Conservation (phyloP, 2,329 filamentous ascomycete species). For the Aschersonia sp. region DNA sequence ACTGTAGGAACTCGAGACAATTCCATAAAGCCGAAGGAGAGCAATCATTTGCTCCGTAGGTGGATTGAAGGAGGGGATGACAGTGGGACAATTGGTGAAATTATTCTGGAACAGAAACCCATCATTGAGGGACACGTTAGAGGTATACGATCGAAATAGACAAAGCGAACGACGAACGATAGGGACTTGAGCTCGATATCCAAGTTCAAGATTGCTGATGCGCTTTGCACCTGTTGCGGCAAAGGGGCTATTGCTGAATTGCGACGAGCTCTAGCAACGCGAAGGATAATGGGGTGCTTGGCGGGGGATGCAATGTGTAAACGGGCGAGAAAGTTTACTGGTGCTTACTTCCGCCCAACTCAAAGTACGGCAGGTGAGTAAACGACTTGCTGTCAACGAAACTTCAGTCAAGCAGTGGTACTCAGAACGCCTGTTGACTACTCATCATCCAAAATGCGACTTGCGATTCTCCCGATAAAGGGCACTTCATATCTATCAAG, state of each 20-base stretch:
- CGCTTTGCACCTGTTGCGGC: too few relatives aligned
- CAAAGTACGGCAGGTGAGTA: neutral
- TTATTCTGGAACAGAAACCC: conserved; percentile 34
- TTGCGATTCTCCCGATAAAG: conserved; percentile 72
- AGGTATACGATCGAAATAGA: conserved; percentile 33
- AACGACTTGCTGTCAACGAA: neutral
- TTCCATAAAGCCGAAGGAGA: conserved; percentile 80
- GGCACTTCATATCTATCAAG: conserved; percentile 62
- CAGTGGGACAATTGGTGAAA: conserved; percentile 27
- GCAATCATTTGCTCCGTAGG: conserved; percentile 64
- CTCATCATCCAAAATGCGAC: conserved; percentile 82
- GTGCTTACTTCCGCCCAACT: too few relatives aligned
- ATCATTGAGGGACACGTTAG: conserved; percentile 30
- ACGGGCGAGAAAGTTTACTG: too few relatives aligned
- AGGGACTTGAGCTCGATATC: too few relatives aligned
- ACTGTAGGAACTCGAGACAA: conserved; percentile 70
- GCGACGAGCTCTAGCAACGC: too few relatives aligned
- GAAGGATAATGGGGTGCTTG: too few relatives aligned
- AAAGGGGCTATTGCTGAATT: too few relatives aligned
- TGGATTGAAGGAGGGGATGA: conserved; percentile 51
- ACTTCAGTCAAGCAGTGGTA: neutral
- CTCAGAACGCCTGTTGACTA: conserved; percentile 7
- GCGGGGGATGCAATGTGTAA: too few relatives aligned
- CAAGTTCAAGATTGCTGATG: too few relatives aligned
- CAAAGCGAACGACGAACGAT: neutral